phyloP scores from a whole-genome alignment of 345 rosid genomes.

The Moringa oleifera region DNA sequence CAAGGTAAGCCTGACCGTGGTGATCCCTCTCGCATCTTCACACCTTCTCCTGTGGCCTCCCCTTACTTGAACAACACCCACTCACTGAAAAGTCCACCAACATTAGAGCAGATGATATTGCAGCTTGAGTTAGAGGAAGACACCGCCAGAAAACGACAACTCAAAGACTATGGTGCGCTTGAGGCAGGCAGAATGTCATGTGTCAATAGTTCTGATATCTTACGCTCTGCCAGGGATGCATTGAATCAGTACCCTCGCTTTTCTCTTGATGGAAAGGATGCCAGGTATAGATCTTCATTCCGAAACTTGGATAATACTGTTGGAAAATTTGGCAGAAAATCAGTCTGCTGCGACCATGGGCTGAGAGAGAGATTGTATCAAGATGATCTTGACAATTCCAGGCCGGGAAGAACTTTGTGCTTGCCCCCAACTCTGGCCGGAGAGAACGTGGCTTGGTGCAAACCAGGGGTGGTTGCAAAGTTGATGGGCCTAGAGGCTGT shows the following conservation, averaged over 20 bases:
- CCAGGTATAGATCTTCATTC: constrained; percentile 85
- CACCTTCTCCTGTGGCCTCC: constrained; percentile 18
- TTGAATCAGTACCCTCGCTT: constrained; percentile 91
- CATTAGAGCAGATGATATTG: constrained; percentile 80
- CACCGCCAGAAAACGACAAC: constrained; percentile 43
- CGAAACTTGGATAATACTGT: constrained; percentile 18
- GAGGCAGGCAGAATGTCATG: constrained; percentile 57
- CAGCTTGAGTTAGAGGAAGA: constrained; percentile 83
- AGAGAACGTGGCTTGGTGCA: constrained; percentile 76
- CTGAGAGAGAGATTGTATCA: constrained; percentile 12
- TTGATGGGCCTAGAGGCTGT: constrained; percentile 87
- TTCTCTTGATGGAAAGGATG: constrained; percentile 86
- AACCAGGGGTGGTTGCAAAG: constrained; percentile 88
- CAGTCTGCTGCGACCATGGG: constrained; percentile 33
- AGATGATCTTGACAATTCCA: neutral
- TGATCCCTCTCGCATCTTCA: constrained; percentile 11
- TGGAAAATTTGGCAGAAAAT: constrained; percentile 40
- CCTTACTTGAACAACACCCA: constrained; percentile 1
- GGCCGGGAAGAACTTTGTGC: constrained; percentile 11
- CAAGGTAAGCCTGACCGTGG: constrained; percentile 23
- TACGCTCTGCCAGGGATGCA: constrained; percentile 76
- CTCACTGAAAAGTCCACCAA: constrained; percentile 16
- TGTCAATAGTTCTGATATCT: constrained; percentile 72
- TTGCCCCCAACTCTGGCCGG: constrained; percentile 42
- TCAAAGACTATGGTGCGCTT: constrained; percentile 16